phyloP scores from a whole-genome alignment of 2,329 filamentous ascomycete genomes.

The Meredithiella fracta region DNA sequence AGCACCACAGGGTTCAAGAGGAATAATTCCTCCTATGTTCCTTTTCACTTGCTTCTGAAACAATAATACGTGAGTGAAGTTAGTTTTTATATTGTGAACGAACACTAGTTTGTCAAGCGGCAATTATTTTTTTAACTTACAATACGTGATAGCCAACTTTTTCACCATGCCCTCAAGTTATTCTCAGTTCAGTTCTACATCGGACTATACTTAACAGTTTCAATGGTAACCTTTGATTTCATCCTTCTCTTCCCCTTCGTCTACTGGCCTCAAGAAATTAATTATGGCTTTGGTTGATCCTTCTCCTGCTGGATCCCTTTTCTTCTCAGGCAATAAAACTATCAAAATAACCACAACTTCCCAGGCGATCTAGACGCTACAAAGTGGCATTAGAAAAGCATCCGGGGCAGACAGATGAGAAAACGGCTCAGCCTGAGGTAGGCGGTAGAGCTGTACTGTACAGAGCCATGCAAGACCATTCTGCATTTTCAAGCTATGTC shows the following conservation, averaged over 20 bases:
- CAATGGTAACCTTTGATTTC: background rate
- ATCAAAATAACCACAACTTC: background rate
- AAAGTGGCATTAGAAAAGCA: no score
- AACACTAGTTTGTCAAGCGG: no score
- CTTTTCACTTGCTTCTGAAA: background rate
- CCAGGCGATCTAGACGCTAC: background rate
- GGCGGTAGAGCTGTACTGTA: background rate
- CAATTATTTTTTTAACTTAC: no score
- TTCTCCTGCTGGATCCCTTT: background rate
- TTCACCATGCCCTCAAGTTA: no score
- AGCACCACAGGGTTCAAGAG: background rate
- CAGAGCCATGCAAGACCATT: background rate
- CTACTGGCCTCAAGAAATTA: background rate
- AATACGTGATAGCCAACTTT: no score
- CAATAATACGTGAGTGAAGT: background rate
- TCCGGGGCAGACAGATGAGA: background rate
- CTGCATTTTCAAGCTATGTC: background rate
- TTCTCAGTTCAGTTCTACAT: no score
- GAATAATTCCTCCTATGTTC: slow-evolving; percentile 4
- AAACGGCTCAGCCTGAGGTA: background rate
- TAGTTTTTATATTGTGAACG: no score
- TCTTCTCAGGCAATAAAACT: background rate
- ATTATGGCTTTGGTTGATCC: slow-evolving; percentile 3
- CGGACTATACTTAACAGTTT: no score
- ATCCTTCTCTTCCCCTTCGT: background rate